These are phyloP conservation scores for Kockovaella imperatae DNA, from an alignment of 768 basidiomycete genomes.

Conservation along the genomic window DNA sequence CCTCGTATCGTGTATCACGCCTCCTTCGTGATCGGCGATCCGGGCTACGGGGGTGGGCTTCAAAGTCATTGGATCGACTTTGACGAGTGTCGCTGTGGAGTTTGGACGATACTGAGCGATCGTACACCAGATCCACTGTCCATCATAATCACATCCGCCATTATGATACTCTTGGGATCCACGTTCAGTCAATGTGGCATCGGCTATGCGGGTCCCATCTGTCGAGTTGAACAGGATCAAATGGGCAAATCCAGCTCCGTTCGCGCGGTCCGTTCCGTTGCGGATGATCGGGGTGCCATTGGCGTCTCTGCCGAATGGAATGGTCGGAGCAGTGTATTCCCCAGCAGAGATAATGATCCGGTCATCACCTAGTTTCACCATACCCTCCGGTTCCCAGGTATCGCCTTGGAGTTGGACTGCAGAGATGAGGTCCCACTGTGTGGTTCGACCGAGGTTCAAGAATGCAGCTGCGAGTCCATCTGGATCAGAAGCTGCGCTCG, in stretches of 20 bases:
- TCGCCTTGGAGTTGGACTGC: slow-evolving; percentile 10
- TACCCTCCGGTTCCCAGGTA: slow-evolving; percentile 12
- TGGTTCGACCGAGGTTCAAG: slow-evolving; percentile 11
- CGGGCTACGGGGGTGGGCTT: neutral
- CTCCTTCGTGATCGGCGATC: neutral
- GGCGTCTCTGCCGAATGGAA: slow-evolving; percentile 4
- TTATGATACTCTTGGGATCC: neutral
- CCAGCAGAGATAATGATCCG: slow-evolving; percentile 8
- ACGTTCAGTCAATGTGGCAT: slow-evolving; percentile 7
- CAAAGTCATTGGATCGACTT: neutral
- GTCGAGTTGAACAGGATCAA: slow-evolving; percentile 12
- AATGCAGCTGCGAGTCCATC: slow-evolving; percentile 15
- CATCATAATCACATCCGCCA: neutral
- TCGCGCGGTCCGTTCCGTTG: slow-evolving; percentile 13
- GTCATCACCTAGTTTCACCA: slow-evolving; percentile 13
- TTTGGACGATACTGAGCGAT: neutral
- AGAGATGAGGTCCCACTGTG: slow-evolving; percentile 9
- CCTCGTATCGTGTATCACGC: neutral
- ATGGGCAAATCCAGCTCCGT: slow-evolving; percentile 10
- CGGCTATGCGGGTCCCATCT: slow-evolving; percentile 8
- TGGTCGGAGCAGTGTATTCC: slow-evolving; percentile 5
- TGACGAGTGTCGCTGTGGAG: neutral
- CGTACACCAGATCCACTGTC: neutral
- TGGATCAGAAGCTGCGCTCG: slow-evolving; percentile 4
- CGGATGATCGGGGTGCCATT: slow-evolving; percentile 9